Percentiles rank a stretch among this genome's conserved stretches.
Conservation (phyloP, 768 basidiomycete genomes). For the Russula emetica region DNA sequence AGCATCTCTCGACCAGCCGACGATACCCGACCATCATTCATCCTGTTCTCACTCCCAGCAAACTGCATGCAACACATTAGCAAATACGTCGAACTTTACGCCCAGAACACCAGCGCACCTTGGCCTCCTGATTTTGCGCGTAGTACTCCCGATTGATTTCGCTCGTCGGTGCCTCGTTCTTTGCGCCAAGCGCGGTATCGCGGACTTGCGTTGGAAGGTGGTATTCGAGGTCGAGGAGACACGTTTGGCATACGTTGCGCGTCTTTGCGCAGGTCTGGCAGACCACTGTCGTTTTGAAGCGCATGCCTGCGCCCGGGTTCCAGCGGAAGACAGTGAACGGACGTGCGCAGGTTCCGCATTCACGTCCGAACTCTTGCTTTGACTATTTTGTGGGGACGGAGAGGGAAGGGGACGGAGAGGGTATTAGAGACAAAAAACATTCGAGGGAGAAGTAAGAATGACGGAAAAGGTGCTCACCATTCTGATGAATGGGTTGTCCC, state of each 20-base stretch:
- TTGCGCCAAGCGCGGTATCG: constrained; percentile 84
- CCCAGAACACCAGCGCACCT: constrained; percentile 45
- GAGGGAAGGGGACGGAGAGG: neutral
- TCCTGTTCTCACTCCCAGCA: constrained; percentile 61
- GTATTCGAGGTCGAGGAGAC: constrained; percentile 93
- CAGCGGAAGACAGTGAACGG: constrained; percentile 98
- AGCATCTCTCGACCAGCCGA: constrained; percentile 95
- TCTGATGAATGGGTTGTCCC: constrained; percentile 86
- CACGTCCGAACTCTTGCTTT: constrained; percentile 93
- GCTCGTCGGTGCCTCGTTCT: constrained; percentile 89
- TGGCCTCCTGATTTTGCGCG: constrained; percentile 85
- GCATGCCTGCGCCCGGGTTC: constrained; percentile 91
- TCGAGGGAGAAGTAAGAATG: neutral
- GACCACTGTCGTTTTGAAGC: constrained; percentile 95
- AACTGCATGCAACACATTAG: constrained; percentile 37
- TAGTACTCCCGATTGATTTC: constrained; percentile 97
- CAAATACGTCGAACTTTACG: neutral
- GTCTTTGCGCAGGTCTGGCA: constrained; percentile 97
- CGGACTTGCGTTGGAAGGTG: constrained; percentile 95
- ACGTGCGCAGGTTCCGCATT: constrained; percentile 95
- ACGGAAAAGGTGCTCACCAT: constrained; percentile 57
- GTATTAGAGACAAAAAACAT: neutral
- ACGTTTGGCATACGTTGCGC: constrained; percentile 97
- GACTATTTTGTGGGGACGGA: constrained; percentile 48
- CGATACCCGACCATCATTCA: constrained; percentile 57